A percentile compares a stretch with the other conserved stretches of the same genome.
phyloP scores from a whole-genome alignment of 352 stramenopile genomes.

The Phytophthora foliorum region DNA sequence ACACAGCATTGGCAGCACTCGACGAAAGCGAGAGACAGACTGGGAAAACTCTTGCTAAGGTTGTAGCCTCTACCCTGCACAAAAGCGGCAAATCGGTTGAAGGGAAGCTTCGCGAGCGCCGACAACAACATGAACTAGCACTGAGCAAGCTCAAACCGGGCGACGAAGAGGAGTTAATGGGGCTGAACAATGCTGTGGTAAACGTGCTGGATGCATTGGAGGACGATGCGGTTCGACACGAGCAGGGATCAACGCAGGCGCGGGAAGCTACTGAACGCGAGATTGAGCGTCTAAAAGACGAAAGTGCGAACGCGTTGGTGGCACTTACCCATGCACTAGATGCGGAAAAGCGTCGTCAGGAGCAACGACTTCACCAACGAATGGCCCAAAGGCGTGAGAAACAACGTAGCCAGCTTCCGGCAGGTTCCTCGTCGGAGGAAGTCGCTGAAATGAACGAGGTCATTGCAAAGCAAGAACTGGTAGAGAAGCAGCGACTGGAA shows the following conservation, averaged over 20 bases:
- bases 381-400: constrained; percentile 34
- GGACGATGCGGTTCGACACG: constrained; percentile 12
- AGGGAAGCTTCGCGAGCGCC: constrained; percentile 22
- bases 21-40: constrained; percentile 14
- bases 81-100: constrained; percentile 30
- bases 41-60: constrained; percentile 20
- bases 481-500: constrained; percentile 33
- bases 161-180: background rate
- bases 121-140: constrained; percentile 31
- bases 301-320: constrained; percentile 23
- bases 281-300: constrained; percentile 31
- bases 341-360: constrained; percentile 36
- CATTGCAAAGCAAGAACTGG: constrained; percentile 32
- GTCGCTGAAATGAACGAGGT: constrained; percentile 28
- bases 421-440: constrained; percentile 20
- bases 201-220: constrained; percentile 22
- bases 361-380: constrained; percentile 38
- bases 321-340: constrained; percentile 24
- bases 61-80: constrained; percentile 19
- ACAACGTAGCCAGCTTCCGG: constrained; percentile 26
- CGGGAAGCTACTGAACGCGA: constrained; percentile 24
- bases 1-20: constrained; percentile 13
- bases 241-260: constrained; percentile 2
- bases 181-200: constrained; percentile 10
- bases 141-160: constrained; percentile 25